Evolutionary conservation across 805 yeast genomes (phyloP).

Genomic region (Blastobotrys attinorum): DNA sequence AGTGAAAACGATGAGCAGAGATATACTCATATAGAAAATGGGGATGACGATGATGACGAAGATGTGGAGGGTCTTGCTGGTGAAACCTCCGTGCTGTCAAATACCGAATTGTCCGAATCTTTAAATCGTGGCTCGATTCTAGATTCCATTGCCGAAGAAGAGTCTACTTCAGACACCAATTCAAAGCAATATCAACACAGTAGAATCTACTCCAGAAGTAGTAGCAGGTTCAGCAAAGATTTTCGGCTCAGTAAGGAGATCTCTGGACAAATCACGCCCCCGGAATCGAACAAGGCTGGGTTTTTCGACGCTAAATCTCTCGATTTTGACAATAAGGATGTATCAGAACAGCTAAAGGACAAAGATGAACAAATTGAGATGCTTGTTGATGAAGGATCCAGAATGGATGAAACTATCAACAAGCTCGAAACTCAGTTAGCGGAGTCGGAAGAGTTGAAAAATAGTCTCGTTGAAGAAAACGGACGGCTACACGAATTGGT

Average conservation of each 20-base stretch:
- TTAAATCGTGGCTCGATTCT: not conserved
- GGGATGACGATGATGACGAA: slow-evolving; percentile 1
- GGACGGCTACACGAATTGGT: slow-evolving; percentile 24
- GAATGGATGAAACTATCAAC: slow-evolving; percentile 36
- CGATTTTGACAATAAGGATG: not conserved
- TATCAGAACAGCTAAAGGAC: slow-evolving; percentile 14
- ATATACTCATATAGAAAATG: no score
- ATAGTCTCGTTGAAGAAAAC: slow-evolving; percentile 22
- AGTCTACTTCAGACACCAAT: not conserved
- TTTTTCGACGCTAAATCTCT: not conserved
- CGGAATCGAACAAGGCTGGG: not conserved
- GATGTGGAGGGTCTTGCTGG: not conserved
- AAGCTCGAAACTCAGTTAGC: slow-evolving; percentile 21
- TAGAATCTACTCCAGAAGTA: not conserved
- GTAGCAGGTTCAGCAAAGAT: not conserved
- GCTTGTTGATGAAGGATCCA: slow-evolving; percentile 39
- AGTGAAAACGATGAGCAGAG: slow-evolving; percentile 1
- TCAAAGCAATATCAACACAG: slow-evolving; percentile 1
- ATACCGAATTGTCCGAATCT: no score
- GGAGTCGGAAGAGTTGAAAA: slow-evolving; percentile 22
- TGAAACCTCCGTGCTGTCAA: no score
- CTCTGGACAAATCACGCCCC: slow-evolving; percentile 7
- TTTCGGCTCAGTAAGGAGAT: not conserved
- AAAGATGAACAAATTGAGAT: slow-evolving; percentile 38
- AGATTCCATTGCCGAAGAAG: slow-evolving; percentile 9